Evolutionary conservation across 306 rosid species (phyloP).

Genomic region (Cyamopsis tetragonoloba): DNA sequence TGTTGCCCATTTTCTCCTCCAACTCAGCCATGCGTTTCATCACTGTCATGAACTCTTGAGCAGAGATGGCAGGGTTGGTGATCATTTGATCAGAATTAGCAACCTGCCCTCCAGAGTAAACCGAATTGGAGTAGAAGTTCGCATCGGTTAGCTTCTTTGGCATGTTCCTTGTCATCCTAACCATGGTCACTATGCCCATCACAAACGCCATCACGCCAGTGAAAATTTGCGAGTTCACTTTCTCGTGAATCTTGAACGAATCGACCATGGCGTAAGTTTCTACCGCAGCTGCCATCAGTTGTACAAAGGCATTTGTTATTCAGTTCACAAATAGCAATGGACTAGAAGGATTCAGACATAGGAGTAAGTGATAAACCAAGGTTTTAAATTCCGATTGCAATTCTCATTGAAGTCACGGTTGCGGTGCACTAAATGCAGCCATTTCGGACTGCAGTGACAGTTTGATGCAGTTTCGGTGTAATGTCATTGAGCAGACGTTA

Average conservation of each 20-base stretch:
- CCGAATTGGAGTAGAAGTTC: constrained; percentile 57
- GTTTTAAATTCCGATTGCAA: no score
- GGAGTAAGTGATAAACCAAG: no score
- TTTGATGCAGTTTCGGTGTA: no score
- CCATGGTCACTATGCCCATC: constrained; percentile 77
- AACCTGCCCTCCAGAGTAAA: constrained; percentile 25
- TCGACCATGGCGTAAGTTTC: constrained; percentile 31
- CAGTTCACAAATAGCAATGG: constrained; percentile 15
- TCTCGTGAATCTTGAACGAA: constrained; percentile 45
- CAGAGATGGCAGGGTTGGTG: constrained; percentile 36
- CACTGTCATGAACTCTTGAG: constrained; percentile 54
- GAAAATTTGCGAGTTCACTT: constrained; percentile 49
- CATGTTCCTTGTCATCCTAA: constrained; percentile 64
- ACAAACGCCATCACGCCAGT: constrained; percentile 68
- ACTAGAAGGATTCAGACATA: neutral
- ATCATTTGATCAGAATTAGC: constrained; percentile 33
- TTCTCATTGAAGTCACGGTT: no score
- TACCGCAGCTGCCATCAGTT: constrained; percentile 26
- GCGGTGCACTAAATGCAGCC: no score
- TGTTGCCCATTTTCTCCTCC: constrained; percentile 60
- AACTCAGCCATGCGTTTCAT: constrained; percentile 86
- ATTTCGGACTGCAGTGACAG: no score
- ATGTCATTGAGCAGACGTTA: no score
- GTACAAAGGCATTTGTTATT: neutral
- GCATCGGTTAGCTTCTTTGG: constrained; percentile 77